phyloP scores from a whole-genome alignment of 495 filamentous ascomycete species.

The Penicillium manginii region DNA sequence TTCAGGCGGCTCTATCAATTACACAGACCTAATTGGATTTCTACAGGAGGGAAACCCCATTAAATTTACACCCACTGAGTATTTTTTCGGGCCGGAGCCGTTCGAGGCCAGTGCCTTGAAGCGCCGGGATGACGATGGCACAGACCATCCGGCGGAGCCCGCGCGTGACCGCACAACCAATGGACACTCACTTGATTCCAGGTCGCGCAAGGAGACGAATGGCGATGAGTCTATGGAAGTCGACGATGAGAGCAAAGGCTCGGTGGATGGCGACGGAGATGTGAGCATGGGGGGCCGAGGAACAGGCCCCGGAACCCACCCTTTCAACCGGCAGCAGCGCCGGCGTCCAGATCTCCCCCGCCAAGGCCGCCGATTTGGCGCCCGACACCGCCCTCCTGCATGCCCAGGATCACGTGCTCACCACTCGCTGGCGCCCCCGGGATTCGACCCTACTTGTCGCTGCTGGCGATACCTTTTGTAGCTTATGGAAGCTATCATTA shows the following conservation, averaged over 20 bases:
- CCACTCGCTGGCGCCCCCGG: slow-evolving; percentile 75
- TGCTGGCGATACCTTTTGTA: slow-evolving; percentile 78
- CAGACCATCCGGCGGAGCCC: slow-evolving; percentile 45
- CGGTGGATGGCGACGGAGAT: slow-evolving; percentile 48
- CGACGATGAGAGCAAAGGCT: slow-evolving; percentile 35
- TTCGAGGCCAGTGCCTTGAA: slow-evolving; percentile 39
- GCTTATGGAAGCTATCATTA: slow-evolving; percentile 70
- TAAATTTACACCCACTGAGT: slow-evolving; percentile 40
- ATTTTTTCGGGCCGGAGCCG: slow-evolving; percentile 56
- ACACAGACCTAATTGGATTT: slow-evolving; percentile 18
- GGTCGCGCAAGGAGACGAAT: slow-evolving; percentile 59
- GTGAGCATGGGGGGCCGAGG: slow-evolving; percentile 47
- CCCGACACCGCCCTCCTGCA: slow-evolving; percentile 67
- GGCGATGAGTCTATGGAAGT: slow-evolving; percentile 61
- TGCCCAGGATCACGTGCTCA: slow-evolving; percentile 67
- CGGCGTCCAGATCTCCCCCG: slow-evolving; percentile 64
- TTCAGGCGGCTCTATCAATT: not conserved
- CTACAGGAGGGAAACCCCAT: slow-evolving; percentile 49
- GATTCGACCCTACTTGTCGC: slow-evolving; percentile 75
- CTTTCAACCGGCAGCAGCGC: slow-evolving; percentile 66
- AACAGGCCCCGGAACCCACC: slow-evolving; percentile 56
- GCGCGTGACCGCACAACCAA: slow-evolving; percentile 48
- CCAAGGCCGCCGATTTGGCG: slow-evolving; percentile 65
- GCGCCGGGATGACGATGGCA: slow-evolving; percentile 33
- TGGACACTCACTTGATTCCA: slow-evolving; percentile 42